Evolutionary conservation across 2,329 filamentous ascomycete genomes (phyloP), one percentile per base, ranked within the genome.

Genomic region (Aspergillus sp.): DNA sequence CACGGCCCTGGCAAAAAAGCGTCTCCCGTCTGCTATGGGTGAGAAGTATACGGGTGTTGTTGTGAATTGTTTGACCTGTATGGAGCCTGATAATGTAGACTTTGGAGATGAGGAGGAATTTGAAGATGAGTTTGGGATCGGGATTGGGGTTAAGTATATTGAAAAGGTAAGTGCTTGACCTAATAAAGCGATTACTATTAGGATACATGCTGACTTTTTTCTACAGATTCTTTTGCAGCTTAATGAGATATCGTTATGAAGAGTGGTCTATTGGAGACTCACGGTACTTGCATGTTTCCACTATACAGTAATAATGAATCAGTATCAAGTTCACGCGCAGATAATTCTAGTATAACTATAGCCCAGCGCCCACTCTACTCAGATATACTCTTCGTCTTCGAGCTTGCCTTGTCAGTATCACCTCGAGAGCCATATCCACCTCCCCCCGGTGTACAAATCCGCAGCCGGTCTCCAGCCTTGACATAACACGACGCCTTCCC

Each of bases 101-200:
- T 57, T 57, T 52, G 27, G 55, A 3, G 43, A 52, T 31, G 43
- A 55, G 35, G 48, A 14, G 3, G 33, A 55, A 3, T 55, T 57
- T 33, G 14, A 57, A 23, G 55, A 57, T 48, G 41, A 33, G 3
- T 41, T 41, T 57, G 49, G 48, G 17, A 41, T 57, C 37, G 8
- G 39, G 7, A 35, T 57, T 23, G 55, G 40, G 27, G 43, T 57
- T 3, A 31, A 31, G 21, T 57, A 52, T 52, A 47, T 57, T 31
- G 55, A 57, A 33, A 57, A 57, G 48, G 49, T 52, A 4, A 55
- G 52, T 31, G 9, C 27, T 31, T 31, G 3, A 4, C 4, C 11
- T 8, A 8, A 31, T 9, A 31, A 0, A 11, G 27, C 3, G 8
- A 31, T 31, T 31, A 3, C 4, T 3, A 31, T 11, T 31, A 31